These are phyloP conservation scores for Helianthus tuberosus DNA, from an alignment of 129 eudicot species.

Conservation along the genomic window DNA sequence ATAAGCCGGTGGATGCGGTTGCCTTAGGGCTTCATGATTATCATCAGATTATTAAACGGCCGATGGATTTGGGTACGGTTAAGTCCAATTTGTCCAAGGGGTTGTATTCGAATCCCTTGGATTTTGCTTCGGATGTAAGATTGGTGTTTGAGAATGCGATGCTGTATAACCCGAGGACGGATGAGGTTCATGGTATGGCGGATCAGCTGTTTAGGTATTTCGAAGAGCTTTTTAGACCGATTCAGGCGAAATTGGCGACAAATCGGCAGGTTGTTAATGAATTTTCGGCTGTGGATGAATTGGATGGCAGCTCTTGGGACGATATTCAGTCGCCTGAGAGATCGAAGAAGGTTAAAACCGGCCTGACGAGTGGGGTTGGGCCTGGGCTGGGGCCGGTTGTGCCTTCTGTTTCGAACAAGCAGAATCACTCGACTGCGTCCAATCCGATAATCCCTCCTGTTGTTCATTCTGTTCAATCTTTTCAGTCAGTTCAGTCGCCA, in stretches of 20 bases:
- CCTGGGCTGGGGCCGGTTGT: conserved; percentile 17
- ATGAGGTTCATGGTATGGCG: conserved; percentile 74
- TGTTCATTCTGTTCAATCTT: neutral
- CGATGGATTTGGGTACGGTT: conserved; percentile 97
- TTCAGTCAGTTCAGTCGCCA: conserved; percentile 30
- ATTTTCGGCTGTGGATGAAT: conserved; percentile 43
- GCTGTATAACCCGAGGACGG: conserved; percentile 80
- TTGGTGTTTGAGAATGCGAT: conserved; percentile 83
- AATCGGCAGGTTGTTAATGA: conserved; percentile 10
- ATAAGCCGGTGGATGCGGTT: conserved; percentile 69
- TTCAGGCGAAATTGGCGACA: conserved; percentile 49
- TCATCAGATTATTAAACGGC: conserved; percentile 67
- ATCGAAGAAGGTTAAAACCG: conserved; percentile 47
- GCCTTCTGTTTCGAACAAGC: conserved; percentile 36
- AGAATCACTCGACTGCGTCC: conserved; percentile 55
- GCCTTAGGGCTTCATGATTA: conserved; percentile 88
- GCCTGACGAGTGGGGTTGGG: neutral
- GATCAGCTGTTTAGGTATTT: conserved; percentile 54
- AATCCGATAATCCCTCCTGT: conserved; percentile 43
- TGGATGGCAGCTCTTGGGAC: conserved; percentile 88
- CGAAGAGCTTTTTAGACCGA: conserved; percentile 74
- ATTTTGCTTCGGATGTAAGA: conserved; percentile 76
- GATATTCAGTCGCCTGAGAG: conserved; percentile 51
- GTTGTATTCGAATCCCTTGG: conserved; percentile 48
- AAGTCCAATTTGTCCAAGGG: conserved; percentile 56